Evolutionary conservation across 2,329 filamentous ascomycete genomes (phyloP), one percentile per base, ranked within the genome.

Genomic region (Hymenoscyphus albidus): DNA sequence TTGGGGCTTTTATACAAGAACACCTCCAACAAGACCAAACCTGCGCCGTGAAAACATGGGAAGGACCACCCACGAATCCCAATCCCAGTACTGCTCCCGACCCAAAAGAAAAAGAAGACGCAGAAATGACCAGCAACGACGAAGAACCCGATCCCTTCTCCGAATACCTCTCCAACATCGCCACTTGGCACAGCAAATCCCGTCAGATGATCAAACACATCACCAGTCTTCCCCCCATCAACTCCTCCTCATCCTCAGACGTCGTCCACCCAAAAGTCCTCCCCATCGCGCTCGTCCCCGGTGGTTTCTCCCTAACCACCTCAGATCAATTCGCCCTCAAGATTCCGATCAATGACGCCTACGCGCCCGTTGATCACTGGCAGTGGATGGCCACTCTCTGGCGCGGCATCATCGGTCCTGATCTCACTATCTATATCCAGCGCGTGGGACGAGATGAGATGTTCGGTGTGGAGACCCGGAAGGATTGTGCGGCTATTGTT

Each of bases 341-440:
- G 14, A 87, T 93, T 55, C 89, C 90, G 1, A 92, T 96, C 69
- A 80, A 83, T 18, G 93, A 96, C 74, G 82, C 83, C 6, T 97
- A 96, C 76, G 85, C 87, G 16, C 88, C 91, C 0, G 83, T 90
- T n/a, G 93, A 96, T 72, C 94, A 98, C 78, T 98, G 94, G 93
- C 91, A 96, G 76, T 98, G 94, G 94, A 92, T 95, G 81, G 94
- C 94, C 42, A 94, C 91, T 55, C 84, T 97, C 27, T 98, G 94
- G 94, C 88, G 93, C 10, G 92, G 92, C 10, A 90, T 91, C 62
- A 83, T 93, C 0, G 92, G 90, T 0, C 87, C 94, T 0, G 94
- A 98, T 76, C 79, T 94, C 57, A 90, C 90, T 0, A 81, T 95
- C 35, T 92, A 90, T 72, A 83, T 90, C 18, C 82, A 80, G 51